phyloP scores from a whole-genome alignment of 2,329 filamentous ascomycete species.

The Diaporthe sp. region DNA sequence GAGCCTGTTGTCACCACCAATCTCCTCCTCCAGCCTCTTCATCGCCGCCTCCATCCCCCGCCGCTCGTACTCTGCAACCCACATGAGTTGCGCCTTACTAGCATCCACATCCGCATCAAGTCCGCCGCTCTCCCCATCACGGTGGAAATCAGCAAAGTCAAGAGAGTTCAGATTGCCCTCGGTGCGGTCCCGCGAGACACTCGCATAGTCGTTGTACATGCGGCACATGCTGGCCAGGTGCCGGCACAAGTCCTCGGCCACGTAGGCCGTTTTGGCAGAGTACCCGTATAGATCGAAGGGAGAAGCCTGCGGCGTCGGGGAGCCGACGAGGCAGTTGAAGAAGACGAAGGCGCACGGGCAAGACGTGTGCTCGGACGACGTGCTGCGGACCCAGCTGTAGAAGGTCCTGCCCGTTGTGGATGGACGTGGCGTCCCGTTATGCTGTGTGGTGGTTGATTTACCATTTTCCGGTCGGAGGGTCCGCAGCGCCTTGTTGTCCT shows the following conservation, averaged over 20 bases:
- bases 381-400: constrained; percentile 39
- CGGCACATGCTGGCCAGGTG: constrained; percentile 50
- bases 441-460: background rate
- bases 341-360: constrained; percentile 41
- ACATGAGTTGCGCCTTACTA: background rate
- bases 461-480: background rate
- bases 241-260: constrained; percentile 31
- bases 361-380: constrained; percentile 38
- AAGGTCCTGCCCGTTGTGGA: constrained; percentile 1
- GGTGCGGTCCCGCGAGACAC: constrained; percentile 45
- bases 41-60: background rate
- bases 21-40: background rate
- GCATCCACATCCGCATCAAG: constrained; percentile 15
- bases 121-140: background rate
- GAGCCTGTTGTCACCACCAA: background rate
- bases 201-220: constrained; percentile 54
- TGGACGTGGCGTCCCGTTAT: background rate
- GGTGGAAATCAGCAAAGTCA: constrained; percentile 50
- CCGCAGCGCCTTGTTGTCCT: background rate
- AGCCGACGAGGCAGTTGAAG: constrained; percentile 33
- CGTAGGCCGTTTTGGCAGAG: background rate
- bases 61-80: constrained; percentile 17
- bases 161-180: constrained; percentile 52
- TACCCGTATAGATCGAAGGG: background rate
- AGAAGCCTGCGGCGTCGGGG: background rate